These are phyloP conservation scores for Aspergillus terreus DNA, from an alignment of 2,329 filamentous ascomycete species.

Conservation along the genomic window DNA sequence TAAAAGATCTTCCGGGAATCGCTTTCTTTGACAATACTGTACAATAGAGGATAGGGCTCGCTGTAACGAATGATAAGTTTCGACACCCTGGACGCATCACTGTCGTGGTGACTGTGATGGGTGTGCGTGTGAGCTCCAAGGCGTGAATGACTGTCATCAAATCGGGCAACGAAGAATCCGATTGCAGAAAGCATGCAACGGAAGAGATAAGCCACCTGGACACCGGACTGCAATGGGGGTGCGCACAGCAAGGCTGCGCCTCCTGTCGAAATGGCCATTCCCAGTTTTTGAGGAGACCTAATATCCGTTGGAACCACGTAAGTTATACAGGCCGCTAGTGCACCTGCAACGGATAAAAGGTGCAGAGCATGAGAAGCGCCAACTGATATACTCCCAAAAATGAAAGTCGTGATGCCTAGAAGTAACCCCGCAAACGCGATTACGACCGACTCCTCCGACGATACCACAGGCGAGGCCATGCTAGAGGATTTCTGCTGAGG, in stretches of 20 bases:
- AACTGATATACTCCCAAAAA: conserved; percentile 21
- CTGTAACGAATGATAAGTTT: conserved; percentile 67
- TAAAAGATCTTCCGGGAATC: conserved; percentile 96
- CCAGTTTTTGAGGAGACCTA: conserved; percentile 29
- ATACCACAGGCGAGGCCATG: conserved; percentile 7
- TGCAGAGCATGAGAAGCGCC: conserved; percentile 20
- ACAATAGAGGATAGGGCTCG: conserved; percentile 69
- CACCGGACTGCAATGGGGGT: conserved; percentile 23
- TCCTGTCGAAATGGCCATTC: conserved; percentile 25
- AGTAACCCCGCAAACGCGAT: conserved; percentile 25
- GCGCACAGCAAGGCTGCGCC: conserved; percentile 28
- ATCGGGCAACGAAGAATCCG: conserved; percentile 30
- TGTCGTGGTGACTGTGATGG: conserved; percentile 33
- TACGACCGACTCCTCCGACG: conserved; percentile 24
- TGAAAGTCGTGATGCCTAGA: conserved; percentile 22
- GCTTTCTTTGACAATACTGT: conserved; percentile 83
- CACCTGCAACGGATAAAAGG: conserved; percentile 18
- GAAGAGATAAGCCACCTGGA: conserved; percentile 24
- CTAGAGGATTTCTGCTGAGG: conserved; percentile 13
- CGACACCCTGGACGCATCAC: conserved; percentile 64
- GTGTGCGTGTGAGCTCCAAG: conserved; percentile 31
- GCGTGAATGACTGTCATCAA: conserved; percentile 29
- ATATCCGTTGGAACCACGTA: conserved; percentile 21
- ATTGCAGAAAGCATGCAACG: conserved; percentile 24
- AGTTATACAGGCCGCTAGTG: conserved; percentile 26